Evolutionary conservation across 2,329 filamentous ascomycete genomes (phyloP), one percentile per base, ranked within the genome.

Genomic region (Biscogniauxia marginata): DNA sequence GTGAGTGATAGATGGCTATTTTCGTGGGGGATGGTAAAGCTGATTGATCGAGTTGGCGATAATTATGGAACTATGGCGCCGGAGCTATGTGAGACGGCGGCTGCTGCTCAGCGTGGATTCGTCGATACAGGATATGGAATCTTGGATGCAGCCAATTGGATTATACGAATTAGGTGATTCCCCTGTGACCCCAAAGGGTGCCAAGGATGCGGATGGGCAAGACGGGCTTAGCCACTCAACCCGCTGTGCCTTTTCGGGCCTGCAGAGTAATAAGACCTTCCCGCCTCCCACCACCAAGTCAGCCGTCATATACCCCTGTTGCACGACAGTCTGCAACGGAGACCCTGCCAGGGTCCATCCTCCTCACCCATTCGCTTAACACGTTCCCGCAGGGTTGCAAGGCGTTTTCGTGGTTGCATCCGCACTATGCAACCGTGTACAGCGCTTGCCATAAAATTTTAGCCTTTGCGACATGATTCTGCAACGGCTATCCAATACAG

Each of bases 31-130:
- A 55, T 51, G 61, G 49, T 49, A 54, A 54, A 56, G 57, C 64
- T 59, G 60, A 63, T 60, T 60, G 55, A 60, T 57, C 56, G 53
- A 56, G 46, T 50, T 22, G 53, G 52, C 45, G 64, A 59, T 61
- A 67, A 67, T 63, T 63, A 64, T 65, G 65, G 63, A 63, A 60
- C 62, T 53, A 19, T 25, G 46, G 54, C 30, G 30, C 30, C 30
- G 30, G 13, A 39, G 57, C 43, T 60, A 56, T 23, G 55, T 46
- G 55, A 50, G 30, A 55, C 53, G 67, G 67, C 67, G 67, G 66
- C 55, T 69, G 64, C 53, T 68, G 51, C 55, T 43, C 61, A 56
- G 54, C 63, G 61, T 61, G 65, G 67, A 70, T 70, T 69, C 66
- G 67, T 67, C 63, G 54, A 63, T 56, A 49, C 23, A 49, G 53